These are phyloP conservation scores for Stemphylium lycopersici DNA, from an alignment of 2,329 filamentous ascomycete genomes.

Conservation along the genomic window DNA sequence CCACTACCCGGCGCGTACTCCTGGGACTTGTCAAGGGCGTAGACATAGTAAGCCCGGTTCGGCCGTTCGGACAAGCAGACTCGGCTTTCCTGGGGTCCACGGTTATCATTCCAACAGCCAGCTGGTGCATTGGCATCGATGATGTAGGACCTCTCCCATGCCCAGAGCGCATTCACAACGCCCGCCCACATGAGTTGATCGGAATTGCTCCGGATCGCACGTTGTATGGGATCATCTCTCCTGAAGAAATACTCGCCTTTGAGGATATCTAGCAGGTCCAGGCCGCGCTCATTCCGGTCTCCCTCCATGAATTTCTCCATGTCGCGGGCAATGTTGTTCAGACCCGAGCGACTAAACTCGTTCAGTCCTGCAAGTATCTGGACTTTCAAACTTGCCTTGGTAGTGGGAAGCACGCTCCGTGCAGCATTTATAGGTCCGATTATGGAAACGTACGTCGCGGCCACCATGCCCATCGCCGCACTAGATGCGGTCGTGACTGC, in stretches of 20 bases:
- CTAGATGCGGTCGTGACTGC: no score
- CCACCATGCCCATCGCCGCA: no score
- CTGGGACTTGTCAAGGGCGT: not conserved
- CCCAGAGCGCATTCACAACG: not conserved
- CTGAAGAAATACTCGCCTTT: not conserved
- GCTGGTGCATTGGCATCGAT: not conserved
- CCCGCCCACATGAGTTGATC: not conserved
- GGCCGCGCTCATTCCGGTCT: no score
- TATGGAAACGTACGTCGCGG: no score
- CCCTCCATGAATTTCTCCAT: no score
- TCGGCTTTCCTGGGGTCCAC: not conserved
- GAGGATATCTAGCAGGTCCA: no score
- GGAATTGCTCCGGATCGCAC: not conserved
- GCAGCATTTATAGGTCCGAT: no score
- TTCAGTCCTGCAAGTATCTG: no score
- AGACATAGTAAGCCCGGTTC: not conserved
- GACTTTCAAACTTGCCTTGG: no score
- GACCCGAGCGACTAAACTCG: no score
- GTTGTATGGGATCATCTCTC: not conserved
- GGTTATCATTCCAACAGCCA: not conserved
- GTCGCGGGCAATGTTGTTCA: no score
- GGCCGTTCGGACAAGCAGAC: not conserved
- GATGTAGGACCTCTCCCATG: constrained; percentile 1
- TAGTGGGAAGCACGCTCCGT: no score
- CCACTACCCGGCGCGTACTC: not conserved